Evolutionary conservation across 2,329 filamentous ascomycete genomes (phyloP), one percentile per base, ranked within the genome.

Genomic region (Diaporthe amygdali): DNA sequence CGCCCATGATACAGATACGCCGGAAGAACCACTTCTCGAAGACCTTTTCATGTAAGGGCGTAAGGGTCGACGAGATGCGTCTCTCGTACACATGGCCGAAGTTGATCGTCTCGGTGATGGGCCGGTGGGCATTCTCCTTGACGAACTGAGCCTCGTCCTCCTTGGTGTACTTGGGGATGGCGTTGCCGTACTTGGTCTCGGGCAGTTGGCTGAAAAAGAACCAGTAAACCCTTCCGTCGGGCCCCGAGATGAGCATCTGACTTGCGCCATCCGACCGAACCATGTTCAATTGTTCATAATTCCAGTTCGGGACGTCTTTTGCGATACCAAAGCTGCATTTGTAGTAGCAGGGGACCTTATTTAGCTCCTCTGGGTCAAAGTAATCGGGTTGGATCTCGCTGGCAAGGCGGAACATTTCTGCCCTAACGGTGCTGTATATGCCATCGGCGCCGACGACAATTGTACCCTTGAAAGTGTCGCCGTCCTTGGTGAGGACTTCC

Each of bases 11-110:
- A 1, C 81, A 70, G 10, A 81, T 77, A 8, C 79, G 74, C 9
- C 75, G 66, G 68, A 77, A 79, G 66, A 75, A 75, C 80, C 81
- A 82, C 47, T 77, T 78, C 37, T 80, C 74, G 32, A 74, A 80
- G 1, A 81, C 77, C 8, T 77, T 64, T 37, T 82, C 80, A 22
- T 79, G 80, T 3, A 82, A 56, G 0, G 79, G 74, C 2, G 78
- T 79, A n/a, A 84, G 73, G 0, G 76, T 78, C 5, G 77, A 77
- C 1, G 74, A 74, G 39, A 72, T 67, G 2, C 49, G n/a, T 10
- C 22, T 51, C 20, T 69, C 64, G 9, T 71, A 64, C 2, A 76
- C 56, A 20, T 73, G 64, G 9, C 70, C 68, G 27, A 75, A 75
- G 3, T 39, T 71, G 25, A 73, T 46, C 2, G 41, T 67, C 8